Conservation (phyloP, 805 yeast species). For the Cyberlindnera lachancei region DNA sequence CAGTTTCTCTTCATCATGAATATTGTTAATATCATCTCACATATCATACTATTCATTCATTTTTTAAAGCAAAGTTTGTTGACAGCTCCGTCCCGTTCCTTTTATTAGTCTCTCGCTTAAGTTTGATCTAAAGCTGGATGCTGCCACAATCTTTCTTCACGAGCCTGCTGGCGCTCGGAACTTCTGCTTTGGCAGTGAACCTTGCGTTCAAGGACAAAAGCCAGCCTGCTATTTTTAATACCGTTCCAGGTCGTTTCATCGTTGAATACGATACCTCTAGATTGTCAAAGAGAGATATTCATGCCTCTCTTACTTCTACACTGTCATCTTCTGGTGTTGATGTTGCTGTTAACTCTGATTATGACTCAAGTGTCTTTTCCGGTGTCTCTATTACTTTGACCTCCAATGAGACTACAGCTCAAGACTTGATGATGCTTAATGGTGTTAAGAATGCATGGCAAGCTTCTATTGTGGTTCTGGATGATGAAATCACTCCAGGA, state of each 20-base stretch:
- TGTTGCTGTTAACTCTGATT: conserved; percentile 6
- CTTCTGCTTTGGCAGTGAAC: no score
- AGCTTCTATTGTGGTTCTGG: conserved; percentile 6
- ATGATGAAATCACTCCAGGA: conserved; percentile 4
- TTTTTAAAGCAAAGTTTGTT: no score
- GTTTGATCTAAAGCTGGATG: no score
- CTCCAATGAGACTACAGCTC: conserved; percentile 5
- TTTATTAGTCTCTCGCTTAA: no score
- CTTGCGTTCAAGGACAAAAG: no score
- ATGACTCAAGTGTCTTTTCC: conserved; percentile 9
- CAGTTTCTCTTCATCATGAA: no score
- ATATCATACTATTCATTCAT: no score
- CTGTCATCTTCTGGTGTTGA: conserved; percentile 5
- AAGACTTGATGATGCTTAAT: conserved; percentile 3
- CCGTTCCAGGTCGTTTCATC: conserved; percentile 12
- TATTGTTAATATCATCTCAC: no score
- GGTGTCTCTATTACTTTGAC: conserved; percentile 9
- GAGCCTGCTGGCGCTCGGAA: no score
- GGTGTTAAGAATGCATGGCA: conserved; percentile 12
- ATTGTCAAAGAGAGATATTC: conserved; percentile 5
- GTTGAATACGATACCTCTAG: conserved; percentile 7
- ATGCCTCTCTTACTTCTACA: conserved; percentile 1
- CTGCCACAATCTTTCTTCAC: no score
- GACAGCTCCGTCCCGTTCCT: no score
- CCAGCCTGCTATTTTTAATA: neutral